phyloP scores from a whole-genome alignment of 2,329 filamentous ascomycete genomes.

The Curvularia hawaiiensis region DNA sequence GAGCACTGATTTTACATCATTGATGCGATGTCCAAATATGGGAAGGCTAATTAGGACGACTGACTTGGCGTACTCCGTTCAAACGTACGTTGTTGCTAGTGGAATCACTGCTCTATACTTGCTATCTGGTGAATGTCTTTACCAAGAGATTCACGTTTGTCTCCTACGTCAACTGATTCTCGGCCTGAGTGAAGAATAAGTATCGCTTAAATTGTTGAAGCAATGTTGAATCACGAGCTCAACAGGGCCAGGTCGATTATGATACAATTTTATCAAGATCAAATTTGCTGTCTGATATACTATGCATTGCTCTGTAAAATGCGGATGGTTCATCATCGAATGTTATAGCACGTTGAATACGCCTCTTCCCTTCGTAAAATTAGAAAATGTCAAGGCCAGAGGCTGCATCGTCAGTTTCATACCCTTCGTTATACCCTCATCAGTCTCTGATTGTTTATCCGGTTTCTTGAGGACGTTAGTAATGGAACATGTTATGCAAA shows the following conservation, averaged over 20 bases:
- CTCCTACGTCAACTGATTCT: background rate
- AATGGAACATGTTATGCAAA: background rate
- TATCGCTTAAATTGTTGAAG: background rate
- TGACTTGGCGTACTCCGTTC: background rate
- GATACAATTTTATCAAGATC: background rate
- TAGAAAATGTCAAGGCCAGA: background rate
- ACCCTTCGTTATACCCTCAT: background rate
- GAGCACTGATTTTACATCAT: background rate
- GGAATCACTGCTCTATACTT: background rate
- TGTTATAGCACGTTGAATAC: background rate
- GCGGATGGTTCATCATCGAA: background rate
- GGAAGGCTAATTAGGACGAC: constrained; percentile 2
- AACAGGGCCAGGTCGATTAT: too few species aligned
- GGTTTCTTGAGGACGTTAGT: constrained; percentile 32
- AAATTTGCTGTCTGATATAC: background rate
- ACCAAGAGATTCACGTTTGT: background rate
- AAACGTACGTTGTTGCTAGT: background rate
- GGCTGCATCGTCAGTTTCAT: background rate
- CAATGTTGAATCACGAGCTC: too few species aligned
- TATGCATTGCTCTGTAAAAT: background rate
- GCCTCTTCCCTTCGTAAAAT: background rate
- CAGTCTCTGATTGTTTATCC: constrained; percentile 8
- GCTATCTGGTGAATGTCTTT: background rate
- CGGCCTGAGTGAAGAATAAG: background rate
- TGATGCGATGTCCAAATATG: constrained; percentile 6